phyloP scores from a whole-genome alignment of 179 eudicot genomes.

The Corrigiola litoralis region DNA sequence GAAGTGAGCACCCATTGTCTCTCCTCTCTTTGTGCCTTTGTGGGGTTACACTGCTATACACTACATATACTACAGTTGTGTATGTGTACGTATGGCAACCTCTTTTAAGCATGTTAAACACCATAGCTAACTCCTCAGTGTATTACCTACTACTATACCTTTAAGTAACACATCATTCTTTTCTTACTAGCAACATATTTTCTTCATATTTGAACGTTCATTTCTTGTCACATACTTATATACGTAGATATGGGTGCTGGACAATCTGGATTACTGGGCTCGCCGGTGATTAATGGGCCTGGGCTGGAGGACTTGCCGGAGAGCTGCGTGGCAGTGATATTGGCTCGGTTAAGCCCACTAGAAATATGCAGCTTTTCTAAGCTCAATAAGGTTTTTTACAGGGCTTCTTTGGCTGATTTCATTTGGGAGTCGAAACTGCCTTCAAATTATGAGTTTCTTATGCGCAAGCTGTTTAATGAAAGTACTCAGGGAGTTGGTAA shows the following conservation, averaged over 20 bases:
- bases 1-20: neutral
- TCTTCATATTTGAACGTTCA: neutral
- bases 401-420: slow-evolving; percentile 47
- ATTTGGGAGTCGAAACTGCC: slow-evolving; percentile 66
- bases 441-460: slow-evolving; percentile 37
- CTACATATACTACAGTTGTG: neutral
- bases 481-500: slow-evolving; percentile 17
- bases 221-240: neutral
- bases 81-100: neutral
- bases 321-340: slow-evolving; percentile 47
- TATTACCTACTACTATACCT: slow-evolving; percentile 35
- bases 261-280: slow-evolving; percentile 23
- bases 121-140: slow-evolving; percentile 20
- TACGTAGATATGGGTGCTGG: slow-evolving; percentile 31
- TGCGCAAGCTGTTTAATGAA: slow-evolving; percentile 28
- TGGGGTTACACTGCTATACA: neutral
- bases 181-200: neutral
- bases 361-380: slow-evolving; percentile 47
- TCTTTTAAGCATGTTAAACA: slow-evolving; percentile 18
- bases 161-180: neutral
- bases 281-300: neutral
- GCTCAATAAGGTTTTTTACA: slow-evolving; percentile 31
- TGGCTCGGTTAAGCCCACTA: slow-evolving; percentile 36
- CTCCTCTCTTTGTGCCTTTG: neutral
- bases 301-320: slow-evolving; percentile 61